Conservation (phyloP, 2,329 filamentous ascomycete species). For the Cladosporium sphaerospermum region DNA sequence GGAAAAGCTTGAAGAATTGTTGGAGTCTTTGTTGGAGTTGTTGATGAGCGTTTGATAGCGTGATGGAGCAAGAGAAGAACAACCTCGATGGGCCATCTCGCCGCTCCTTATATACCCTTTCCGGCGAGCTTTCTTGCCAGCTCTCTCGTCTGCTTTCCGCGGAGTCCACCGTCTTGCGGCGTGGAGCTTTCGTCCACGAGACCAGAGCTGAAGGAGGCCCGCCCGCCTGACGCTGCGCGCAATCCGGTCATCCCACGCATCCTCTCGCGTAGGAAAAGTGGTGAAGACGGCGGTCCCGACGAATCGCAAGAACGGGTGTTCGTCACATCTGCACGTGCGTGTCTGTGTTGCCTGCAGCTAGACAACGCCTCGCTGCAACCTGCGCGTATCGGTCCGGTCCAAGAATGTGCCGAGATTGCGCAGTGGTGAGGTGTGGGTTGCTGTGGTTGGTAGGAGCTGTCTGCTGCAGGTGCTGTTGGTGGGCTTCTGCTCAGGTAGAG, state of each 20-base stretch:
- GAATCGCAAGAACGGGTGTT: neutral
- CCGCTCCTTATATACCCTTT: constrained; percentile 4
- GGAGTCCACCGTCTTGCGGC: neutral
- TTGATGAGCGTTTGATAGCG: constrained; percentile 10
- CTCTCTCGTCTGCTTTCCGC: neutral
- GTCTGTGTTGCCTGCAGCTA: neutral
- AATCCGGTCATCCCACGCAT: constrained; percentile 4
- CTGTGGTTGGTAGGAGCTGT: constrained; percentile 1
- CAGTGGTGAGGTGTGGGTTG: constrained; percentile 8
- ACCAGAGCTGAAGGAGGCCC: neutral
- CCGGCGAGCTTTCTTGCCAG: neutral
- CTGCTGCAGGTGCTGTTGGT: neutral
- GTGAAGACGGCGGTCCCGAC: neutral
- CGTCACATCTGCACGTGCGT: constrained; percentile 6
- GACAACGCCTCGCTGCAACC: constrained; percentile 1
- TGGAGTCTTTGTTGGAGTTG: constrained; percentile 1
- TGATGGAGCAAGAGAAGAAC: constrained; percentile 2
- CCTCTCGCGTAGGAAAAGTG: neutral
- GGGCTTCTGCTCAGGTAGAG: neutral
- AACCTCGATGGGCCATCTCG: neutral
- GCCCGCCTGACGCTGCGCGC: constrained; percentile 4
- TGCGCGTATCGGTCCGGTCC: constrained; percentile 2
- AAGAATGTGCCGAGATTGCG: neutral
- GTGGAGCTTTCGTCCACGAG: constrained; percentile 8
- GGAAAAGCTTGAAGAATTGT: constrained; percentile 1